Conservation (phyloP, 73 alveolate species). For the Tetrahymena elliotti region DNA sequence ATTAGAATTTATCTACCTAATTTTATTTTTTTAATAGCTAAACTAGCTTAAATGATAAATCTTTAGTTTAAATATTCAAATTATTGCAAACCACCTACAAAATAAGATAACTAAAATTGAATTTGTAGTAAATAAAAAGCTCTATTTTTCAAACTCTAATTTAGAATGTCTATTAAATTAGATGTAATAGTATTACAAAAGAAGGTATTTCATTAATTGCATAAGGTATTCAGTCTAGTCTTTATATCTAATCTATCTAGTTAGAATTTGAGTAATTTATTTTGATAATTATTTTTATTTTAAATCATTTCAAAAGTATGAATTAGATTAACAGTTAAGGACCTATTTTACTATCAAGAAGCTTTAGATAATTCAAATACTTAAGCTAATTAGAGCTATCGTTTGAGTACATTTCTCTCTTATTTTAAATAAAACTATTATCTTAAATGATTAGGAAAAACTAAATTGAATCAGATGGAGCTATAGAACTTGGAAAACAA, state of each 20-base stretch:
- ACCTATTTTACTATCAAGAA: background rate
- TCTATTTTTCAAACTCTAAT: too few relatives aligned
- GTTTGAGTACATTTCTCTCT: background rate
- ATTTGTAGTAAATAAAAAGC: background rate
- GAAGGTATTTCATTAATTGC: background rate
- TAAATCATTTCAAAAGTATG: background rate
- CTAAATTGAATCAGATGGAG: background rate
- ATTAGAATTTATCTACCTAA: too few relatives aligned
- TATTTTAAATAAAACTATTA: background rate
- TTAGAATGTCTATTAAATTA: too few relatives aligned
- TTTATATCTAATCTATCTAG: background rate
- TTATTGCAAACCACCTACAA: background rate
- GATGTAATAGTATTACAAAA: background rate
- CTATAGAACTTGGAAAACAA: background rate
- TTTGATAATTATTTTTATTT: too few relatives aligned
- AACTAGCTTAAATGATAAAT: background rate
- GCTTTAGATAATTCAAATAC: background rate
- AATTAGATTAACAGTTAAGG: background rate
- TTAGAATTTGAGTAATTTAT: background rate
- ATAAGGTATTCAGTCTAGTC: background rate
- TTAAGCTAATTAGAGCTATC: background rate
- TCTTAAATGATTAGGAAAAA: background rate
- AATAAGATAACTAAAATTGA: background rate
- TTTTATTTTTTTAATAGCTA: background rate
- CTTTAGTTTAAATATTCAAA: background rate